A percentile compares a stretch with the other conserved stretches of the same genome.
These are phyloP conservation scores for Colletotrichum costaricense DNA, from an alignment of 2,329 filamentous ascomycete genomes.

Conservation along the genomic window DNA sequence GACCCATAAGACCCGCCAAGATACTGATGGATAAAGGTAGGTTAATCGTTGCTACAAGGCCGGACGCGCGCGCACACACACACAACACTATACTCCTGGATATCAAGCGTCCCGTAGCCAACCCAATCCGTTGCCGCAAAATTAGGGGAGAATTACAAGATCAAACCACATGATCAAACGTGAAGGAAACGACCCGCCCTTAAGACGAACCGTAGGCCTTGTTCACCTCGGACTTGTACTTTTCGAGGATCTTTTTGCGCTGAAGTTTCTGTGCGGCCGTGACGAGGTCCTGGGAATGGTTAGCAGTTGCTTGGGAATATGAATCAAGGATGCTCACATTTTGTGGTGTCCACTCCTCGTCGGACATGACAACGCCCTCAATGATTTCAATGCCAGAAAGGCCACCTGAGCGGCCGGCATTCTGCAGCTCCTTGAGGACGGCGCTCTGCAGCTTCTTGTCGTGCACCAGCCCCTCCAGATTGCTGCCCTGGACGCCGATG, in stretches of 20 bases:
- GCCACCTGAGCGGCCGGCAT: slow-evolving; percentile 69
- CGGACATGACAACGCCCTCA: slow-evolving; percentile 76
- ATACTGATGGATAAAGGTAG: background rate
- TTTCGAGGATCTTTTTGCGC: slow-evolving; percentile 73
- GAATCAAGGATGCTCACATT: slow-evolving; percentile 65
- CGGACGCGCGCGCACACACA: slow-evolving; percentile 3
- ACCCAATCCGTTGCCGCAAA: slow-evolving; percentile 20
- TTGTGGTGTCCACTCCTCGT: slow-evolving; percentile 81
- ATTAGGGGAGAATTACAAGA: slow-evolving; percentile 13
- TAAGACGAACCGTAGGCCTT: slow-evolving; percentile 63
- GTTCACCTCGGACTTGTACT: slow-evolving; percentile 71
- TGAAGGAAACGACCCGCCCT: background rate
- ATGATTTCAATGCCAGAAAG: slow-evolving; percentile 77
- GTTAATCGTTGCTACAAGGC: slow-evolving; percentile 8
- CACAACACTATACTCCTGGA: slow-evolving; percentile 34
- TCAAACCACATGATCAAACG: slow-evolving; percentile 2
- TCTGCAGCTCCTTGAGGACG: slow-evolving; percentile 75
- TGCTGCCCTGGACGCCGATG: slow-evolving; percentile 60
- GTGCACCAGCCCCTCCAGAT: slow-evolving; percentile 75
- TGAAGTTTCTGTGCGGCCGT: slow-evolving; percentile 81
- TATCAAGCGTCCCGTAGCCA: slow-evolving; percentile 32
- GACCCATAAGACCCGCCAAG: background rate
- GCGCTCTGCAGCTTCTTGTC: slow-evolving; percentile 71
- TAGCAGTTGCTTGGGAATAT: slow-evolving; percentile 37
- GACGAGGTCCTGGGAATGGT: slow-evolving; percentile 64